A percentile compares a stretch with the other conserved stretches of the same genome.
Conservation (phyloP, 2,329 filamentous ascomycete genomes). For the Calonectria leucothoes region DNA sequence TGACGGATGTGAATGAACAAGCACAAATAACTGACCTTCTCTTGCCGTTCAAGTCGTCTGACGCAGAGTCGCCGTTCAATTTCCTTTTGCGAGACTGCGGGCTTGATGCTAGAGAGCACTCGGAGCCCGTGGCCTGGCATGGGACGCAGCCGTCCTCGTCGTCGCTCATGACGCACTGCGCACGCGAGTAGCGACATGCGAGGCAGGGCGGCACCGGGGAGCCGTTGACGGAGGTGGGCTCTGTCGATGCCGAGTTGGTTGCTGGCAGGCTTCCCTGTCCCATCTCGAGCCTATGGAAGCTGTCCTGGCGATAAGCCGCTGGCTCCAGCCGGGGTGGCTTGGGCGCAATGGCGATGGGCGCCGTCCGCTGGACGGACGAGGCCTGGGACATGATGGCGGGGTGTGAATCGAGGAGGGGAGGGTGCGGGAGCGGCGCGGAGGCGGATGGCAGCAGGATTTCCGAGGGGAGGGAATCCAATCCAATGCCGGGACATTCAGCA, state of each 20-base stretch:
- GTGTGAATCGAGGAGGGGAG: constrained; percentile 19
- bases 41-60: constrained; percentile 72
- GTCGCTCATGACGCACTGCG: constrained; percentile 79
- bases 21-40: constrained; percentile 70
- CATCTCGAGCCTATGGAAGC: constrained; percentile 59
- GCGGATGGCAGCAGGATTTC: constrained; percentile 20
- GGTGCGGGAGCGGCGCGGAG: constrained; percentile 27
- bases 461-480: constrained; percentile 29
- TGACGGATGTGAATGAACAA: constrained; percentile 6
- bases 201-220: constrained; percentile 71
- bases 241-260: constrained; percentile 59
- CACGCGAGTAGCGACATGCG: constrained; percentile 78
- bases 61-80: constrained; percentile 69
- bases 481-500: constrained; percentile 20
- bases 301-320: constrained; percentile 59
- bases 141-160: constrained; percentile 81
- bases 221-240: constrained; percentile 56
- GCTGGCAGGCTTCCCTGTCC: constrained; percentile 63
- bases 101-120: constrained; percentile 83
- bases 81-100: constrained; percentile 85
- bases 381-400: constrained; percentile 63
- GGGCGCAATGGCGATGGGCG: constrained; percentile 74
- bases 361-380: constrained; percentile 66
- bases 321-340: constrained; percentile 62
- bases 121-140: constrained; percentile 81